phyloP scores from a whole-genome alignment of 2,329 filamentous ascomycete genomes.

The Scorias spongiosa region DNA sequence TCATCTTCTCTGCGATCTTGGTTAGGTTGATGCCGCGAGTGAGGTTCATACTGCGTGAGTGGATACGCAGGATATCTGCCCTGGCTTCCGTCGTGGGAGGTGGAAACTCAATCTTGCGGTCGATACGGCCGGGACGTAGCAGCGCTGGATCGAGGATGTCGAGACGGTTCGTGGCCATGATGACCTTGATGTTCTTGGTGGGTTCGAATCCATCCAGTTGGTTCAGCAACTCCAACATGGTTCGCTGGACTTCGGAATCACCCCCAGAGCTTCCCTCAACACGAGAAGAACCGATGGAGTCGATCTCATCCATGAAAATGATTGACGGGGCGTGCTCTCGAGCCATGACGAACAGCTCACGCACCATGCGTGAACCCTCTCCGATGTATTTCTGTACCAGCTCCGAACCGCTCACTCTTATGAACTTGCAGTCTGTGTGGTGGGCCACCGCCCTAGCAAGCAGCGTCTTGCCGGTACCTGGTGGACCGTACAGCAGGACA shows the following conservation, averaged over 20 bases:
- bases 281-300: conserved; percentile 93
- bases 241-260: conserved; percentile 95
- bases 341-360: conserved; percentile 98
- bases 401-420: conserved; percentile 89
- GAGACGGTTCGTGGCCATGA: conserved; percentile 97
- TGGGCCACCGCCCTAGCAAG: conserved; percentile 91
- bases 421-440: conserved; percentile 98
- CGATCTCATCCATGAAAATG: conserved; percentile 99
- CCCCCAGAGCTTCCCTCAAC: conserved; percentile 91
- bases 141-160: conserved; percentile 94
- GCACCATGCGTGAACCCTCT: conserved; percentile 94
- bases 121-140: conserved; percentile 89
- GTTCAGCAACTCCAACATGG: conserved; percentile 95
- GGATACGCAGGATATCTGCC: conserved; percentile 94
- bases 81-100: conserved; percentile 91
- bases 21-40: conserved; percentile 93
- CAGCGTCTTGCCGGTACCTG: conserved; percentile 92
- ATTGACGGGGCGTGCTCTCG: conserved; percentile 95
- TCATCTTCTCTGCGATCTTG: conserved; percentile 99
- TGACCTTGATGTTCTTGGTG: conserved; percentile 99
- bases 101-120: conserved; percentile 97
- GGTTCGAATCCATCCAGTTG: conserved; percentile 98
- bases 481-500: conserved; percentile 88
- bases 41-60: conserved; percentile 96
- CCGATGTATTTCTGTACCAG: conserved; percentile 99